A percentile compares a stretch with the other conserved stretches of the same genome.
Conservation (phyloP, 306 rosid species). For the Dryas alaskensis region DNA sequence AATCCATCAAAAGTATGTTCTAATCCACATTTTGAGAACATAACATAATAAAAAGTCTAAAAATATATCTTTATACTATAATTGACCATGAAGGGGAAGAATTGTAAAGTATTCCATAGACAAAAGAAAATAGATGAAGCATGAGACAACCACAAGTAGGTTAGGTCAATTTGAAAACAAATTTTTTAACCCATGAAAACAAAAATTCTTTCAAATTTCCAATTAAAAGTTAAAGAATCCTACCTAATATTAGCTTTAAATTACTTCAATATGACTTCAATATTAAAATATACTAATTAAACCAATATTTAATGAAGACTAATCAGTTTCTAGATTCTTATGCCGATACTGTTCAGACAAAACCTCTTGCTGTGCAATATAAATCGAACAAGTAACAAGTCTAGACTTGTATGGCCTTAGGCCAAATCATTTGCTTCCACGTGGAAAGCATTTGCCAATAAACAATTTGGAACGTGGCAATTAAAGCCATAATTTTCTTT, state of each 20-base stretch:
- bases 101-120: conserved; percentile 25
- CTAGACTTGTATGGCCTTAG: background rate
- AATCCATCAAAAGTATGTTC: too few relatives aligned
- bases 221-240: conserved; percentile 44
- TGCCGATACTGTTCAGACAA: conserved; percentile 6
- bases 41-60: too few relatives aligned
- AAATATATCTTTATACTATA: too few relatives aligned
- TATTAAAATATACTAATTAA: conserved; percentile 21
- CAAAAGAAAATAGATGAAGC: conserved; percentile 24
- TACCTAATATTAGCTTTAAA: conserved; percentile 46
- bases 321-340: conserved; percentile 25
- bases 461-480: background rate
- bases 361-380: background rate
- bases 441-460: background rate
- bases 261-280: conserved; percentile 29
- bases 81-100: background rate
- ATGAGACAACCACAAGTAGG: conserved; percentile 20
- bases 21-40: too few relatives aligned
- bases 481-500: background rate
- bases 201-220: conserved; percentile 50
- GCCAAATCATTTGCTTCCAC: conserved; percentile 6
- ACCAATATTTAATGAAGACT: conserved; percentile 2
- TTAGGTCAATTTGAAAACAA: conserved; percentile 8
- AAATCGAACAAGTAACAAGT: background rate
- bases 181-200: conserved; percentile 39